A percentile compares a stretch with the other conserved stretches of the same genome.
Evolutionary conservation across 78 protist species (phyloP).

Genomic region (Polysphondylium violaceum): DNA sequence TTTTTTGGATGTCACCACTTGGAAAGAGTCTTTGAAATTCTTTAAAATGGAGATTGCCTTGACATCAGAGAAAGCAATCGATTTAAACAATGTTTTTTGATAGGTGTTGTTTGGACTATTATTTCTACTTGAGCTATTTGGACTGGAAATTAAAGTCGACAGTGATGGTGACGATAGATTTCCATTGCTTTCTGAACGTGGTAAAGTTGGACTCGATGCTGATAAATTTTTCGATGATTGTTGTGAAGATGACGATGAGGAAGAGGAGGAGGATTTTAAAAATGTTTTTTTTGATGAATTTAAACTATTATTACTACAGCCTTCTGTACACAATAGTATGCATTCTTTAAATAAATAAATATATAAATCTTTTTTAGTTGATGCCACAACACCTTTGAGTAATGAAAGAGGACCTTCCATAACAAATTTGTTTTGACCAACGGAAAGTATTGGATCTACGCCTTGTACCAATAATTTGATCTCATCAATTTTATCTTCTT

Average conservation of each 20-base stretch:
- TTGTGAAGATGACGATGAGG: constrained; percentile 18
- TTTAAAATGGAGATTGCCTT: constrained; percentile 49
- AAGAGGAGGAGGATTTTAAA: constrained; percentile 1
- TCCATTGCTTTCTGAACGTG: background rate
- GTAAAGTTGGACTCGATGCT: background rate
- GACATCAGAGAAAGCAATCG: constrained; percentile 49
- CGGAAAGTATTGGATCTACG: constrained; percentile 2
- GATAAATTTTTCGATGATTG: background rate
- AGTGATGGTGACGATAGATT: background rate
- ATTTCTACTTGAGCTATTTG: background rate
- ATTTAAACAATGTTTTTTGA: constrained; percentile 37
- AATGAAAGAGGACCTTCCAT: constrained; percentile 59
- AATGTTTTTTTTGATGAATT: constrained; percentile 17
- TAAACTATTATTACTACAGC: background rate
- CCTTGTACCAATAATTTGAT: constrained; percentile 17
- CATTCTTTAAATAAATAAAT: constrained; percentile 70
- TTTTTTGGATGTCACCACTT: constrained; percentile 62
- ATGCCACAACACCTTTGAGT: constrained; percentile 69
- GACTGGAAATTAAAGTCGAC: background rate
- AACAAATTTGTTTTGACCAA: constrained; percentile 25
- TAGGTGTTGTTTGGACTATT: background rate
- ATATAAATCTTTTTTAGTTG: constrained; percentile 70
- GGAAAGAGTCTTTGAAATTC: constrained; percentile 71
- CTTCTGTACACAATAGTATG: constrained; percentile 66
- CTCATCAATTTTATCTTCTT: constrained; percentile 33